phyloP scores from a whole-genome alignment of 2,329 filamentous ascomycete genomes.

The Hymenoscyphus occultus region DNA sequence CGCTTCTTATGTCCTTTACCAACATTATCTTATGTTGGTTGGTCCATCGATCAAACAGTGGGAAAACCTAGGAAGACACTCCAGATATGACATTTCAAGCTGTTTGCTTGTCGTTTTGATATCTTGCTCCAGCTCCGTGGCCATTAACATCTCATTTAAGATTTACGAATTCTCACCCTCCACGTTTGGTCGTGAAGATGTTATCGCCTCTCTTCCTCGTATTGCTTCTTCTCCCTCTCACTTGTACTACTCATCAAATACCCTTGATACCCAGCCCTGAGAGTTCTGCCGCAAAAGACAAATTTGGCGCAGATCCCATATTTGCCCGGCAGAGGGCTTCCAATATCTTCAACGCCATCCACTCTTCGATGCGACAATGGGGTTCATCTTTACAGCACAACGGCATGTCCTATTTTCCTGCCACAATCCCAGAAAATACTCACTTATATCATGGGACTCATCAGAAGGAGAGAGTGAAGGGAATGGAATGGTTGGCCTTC shows the following conservation, averaged over 20 bases:
- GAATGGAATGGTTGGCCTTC: conserved; percentile 71
- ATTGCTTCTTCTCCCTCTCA: background rate
- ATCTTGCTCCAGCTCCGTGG: background rate
- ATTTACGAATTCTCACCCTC: background rate
- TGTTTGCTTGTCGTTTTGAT: background rate
- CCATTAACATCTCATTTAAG: background rate
- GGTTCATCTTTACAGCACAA: conserved; percentile 72
- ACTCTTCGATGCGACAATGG: conserved; percentile 72
- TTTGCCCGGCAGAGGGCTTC: conserved; percentile 48
- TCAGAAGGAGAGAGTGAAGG: conserved; percentile 45
- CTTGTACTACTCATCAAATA: background rate
- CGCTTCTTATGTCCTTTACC: no score
- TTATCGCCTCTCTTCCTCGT: background rate
- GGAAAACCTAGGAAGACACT: no score
- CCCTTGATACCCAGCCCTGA: background rate
- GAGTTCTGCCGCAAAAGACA: background rate
- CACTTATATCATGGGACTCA: conserved; percentile 65
- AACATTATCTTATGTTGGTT: no score
- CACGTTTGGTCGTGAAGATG: background rate
- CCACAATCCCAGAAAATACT: conserved; percentile 60
- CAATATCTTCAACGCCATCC: conserved; percentile 69
- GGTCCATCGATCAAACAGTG: no score
- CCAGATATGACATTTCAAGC: background rate
- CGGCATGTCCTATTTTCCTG: conserved; percentile 69
- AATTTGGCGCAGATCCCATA: conserved; percentile 8